Conservation (phyloP, 2,329 filamentous ascomycete species). For the Dactylonectria estremocensis region DNA sequence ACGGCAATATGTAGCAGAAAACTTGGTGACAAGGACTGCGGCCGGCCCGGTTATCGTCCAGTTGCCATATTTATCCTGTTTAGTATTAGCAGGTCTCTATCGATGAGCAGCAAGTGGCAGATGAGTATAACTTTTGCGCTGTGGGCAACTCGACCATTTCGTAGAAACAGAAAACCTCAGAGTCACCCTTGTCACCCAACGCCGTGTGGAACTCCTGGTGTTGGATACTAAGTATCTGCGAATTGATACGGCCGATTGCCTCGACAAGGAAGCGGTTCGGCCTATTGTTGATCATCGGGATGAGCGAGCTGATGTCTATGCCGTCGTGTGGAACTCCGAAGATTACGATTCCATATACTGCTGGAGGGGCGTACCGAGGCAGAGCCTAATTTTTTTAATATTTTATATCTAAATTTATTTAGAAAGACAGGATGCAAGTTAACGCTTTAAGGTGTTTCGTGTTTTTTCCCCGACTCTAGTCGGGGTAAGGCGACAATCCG, state of each 20-base stretch:
- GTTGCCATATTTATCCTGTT: constrained; percentile 34
- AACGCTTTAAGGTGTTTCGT: too few species aligned
- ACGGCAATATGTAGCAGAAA: constrained; percentile 43
- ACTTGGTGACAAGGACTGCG: constrained; percentile 38
- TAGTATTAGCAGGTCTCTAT: not conserved
- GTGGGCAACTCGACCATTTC: constrained; percentile 44
- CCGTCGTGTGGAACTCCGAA: constrained; percentile 34
- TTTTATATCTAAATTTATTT: too few species aligned
- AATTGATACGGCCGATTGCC: constrained; percentile 18
- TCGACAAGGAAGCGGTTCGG: constrained; percentile 31
- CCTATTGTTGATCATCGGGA: constrained; percentile 24
- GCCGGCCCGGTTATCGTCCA: constrained; percentile 42
- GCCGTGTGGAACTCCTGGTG: constrained; percentile 25
- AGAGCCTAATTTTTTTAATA: too few species aligned
- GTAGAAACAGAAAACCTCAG: constrained; percentile 44
- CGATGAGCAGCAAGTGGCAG: not conserved
- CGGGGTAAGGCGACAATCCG: too few species aligned
- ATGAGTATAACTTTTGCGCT: constrained; percentile 34
- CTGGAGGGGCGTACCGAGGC: too few species aligned
- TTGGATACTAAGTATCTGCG: constrained; percentile 17
- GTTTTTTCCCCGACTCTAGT: too few species aligned
- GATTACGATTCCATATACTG: constrained; percentile 24
- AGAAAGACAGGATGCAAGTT: too few species aligned
- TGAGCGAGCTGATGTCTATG: constrained; percentile 26
- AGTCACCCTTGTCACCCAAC: constrained; percentile 29